Conservation (phyloP, 306 rosid species). For the Malus asiatica region DNA sequence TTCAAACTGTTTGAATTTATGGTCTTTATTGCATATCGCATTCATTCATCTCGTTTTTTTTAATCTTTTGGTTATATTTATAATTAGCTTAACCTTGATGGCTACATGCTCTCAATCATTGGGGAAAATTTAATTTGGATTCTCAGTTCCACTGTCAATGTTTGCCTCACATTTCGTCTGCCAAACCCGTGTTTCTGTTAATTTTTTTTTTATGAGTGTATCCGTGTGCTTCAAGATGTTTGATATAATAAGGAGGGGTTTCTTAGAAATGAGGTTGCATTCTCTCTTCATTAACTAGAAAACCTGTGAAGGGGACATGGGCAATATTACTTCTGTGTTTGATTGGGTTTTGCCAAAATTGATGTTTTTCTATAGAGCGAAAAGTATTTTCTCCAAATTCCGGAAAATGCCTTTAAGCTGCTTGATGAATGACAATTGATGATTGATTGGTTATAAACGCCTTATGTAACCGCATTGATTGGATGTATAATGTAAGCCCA, state of each 20-base stretch:
- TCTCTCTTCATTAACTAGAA: background rate
- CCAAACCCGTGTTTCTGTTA: background rate
- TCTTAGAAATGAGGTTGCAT: background rate
- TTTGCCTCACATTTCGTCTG: background rate
- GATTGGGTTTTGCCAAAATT: background rate
- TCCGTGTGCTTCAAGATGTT: background rate
- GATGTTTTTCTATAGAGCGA: background rate
- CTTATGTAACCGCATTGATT: background rate
- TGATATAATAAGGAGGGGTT: background rate
- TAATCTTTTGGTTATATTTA: background rate
- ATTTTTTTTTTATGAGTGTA: background rate
- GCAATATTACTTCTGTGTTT: background rate
- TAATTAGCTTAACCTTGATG: background rate
- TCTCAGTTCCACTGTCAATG: background rate
- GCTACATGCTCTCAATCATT: background rate
- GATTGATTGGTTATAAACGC: background rate
- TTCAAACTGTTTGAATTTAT: background rate
- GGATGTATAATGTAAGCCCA: background rate
- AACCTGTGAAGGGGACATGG: background rate
- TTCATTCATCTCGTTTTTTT: background rate
- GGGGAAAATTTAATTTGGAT: background rate
- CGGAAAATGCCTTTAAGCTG: background rate
- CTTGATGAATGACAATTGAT: background rate
- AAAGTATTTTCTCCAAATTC: background rate
- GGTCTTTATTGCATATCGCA: background rate